Conservation (phyloP, 75 land plant genomes). For the Pinus tabuliformis region DNA sequence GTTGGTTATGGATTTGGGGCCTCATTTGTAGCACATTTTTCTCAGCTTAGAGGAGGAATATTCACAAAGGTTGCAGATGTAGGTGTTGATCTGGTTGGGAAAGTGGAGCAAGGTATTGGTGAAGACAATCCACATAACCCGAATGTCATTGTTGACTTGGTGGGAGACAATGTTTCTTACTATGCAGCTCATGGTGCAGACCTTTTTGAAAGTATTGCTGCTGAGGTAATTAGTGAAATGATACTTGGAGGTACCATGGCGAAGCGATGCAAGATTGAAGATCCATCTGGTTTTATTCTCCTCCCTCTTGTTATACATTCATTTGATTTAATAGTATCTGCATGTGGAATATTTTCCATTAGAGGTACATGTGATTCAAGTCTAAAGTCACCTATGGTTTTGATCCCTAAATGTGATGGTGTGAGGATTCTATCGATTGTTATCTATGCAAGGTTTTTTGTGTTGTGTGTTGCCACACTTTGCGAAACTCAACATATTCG, state of each 20-base stretch:
- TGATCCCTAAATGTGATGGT: too few species aligned
- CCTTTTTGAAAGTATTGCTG: conserved; percentile 98
- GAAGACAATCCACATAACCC: not conserved
- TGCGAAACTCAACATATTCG: too few species aligned
- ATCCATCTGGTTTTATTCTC: conserved; percentile 94
- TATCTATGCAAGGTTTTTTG: too few species aligned
- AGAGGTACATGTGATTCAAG: conserved; percentile 70
- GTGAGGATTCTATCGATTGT: too few species aligned
- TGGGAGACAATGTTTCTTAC: conserved; percentile 98
- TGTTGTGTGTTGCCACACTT: too few species aligned
- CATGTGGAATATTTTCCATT: conserved; percentile 90
- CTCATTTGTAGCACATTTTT: not conserved
- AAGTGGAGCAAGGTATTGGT: not conserved
- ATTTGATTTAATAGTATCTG: conserved; percentile 94
- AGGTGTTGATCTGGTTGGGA: not conserved
- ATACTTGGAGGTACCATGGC: too few species aligned
- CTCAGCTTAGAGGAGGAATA: not conserved
- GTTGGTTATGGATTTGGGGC: not conserved
- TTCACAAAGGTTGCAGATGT: not conserved
- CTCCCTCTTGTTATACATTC: conserved; percentile 95
- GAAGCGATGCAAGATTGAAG: conserved; percentile 29
- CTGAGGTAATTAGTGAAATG: conserved; percentile 45
- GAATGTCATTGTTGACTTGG: too few species aligned
- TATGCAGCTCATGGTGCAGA: conserved; percentile 99
- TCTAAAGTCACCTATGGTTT: conserved; percentile 30